Percentiles rank a stretch among this genome's conserved stretches.
Evolutionary conservation across 805 yeast genomes (phyloP).

Genomic region (Candida sithepensis): DNA sequence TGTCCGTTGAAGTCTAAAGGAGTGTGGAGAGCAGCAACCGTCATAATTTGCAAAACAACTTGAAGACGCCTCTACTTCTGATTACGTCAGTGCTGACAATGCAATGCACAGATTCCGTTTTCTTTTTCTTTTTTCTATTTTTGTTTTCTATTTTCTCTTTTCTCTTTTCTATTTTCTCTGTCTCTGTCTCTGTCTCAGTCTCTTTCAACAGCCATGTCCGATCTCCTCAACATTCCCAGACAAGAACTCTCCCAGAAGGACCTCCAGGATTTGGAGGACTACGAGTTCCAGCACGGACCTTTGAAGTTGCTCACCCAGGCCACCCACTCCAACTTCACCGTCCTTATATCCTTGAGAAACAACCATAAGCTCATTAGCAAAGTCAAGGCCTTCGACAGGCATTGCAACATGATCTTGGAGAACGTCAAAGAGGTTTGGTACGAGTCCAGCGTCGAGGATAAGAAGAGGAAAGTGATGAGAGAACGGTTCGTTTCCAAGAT

Average conservation of each 20-base stretch:
- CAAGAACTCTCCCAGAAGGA: conserved; percentile 79
- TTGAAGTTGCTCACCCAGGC: conserved; percentile 84
- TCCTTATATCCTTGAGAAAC: conserved; percentile 85
- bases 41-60: no score
- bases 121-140: no score
- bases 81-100: no score
- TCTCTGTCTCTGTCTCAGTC: neutral
- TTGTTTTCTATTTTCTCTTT: no score
- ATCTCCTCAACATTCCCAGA: conserved; percentile 67
- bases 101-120: no score
- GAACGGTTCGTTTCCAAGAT: conserved; percentile 85
- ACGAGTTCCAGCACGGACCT: conserved; percentile 88
- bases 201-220: conserved; percentile 39
- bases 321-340: conserved; percentile 67
- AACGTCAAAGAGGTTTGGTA: conserved; percentile 80
- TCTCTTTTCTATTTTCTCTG: no score
- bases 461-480: conserved; percentile 41
- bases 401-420: conserved; percentile 88
- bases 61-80: no score
- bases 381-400: conserved; percentile 94
- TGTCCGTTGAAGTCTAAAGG: no score
- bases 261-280: conserved; percentile 78
- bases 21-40: no score
- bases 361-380: conserved; percentile 88
- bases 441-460: conserved; percentile 55